Conservation (phyloP, 768 basidiomycete species). For the Rubroboletus pulcherrimus region DNA sequence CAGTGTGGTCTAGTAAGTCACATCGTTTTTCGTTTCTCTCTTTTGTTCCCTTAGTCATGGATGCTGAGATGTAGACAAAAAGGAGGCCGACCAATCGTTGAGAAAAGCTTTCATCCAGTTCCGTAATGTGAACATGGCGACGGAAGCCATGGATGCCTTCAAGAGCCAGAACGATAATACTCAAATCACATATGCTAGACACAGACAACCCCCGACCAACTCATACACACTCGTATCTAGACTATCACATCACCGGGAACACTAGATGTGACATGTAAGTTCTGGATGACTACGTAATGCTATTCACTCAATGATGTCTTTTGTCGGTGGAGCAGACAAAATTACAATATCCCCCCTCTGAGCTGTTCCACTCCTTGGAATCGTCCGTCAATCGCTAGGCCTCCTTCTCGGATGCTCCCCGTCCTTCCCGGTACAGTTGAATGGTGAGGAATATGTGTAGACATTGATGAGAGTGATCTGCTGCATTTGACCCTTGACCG, state of each 20-base stretch:
- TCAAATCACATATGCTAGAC: constrained; percentile 18
- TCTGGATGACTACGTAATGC: neutral
- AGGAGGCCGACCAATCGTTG: constrained; percentile 26
- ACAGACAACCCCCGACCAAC: constrained; percentile 4
- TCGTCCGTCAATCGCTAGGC: too few species aligned
- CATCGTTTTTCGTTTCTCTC: neutral
- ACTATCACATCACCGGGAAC: constrained; percentile 9
- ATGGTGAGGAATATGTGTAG: neutral
- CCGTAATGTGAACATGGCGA: constrained; percentile 39
- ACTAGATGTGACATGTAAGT: neutral
- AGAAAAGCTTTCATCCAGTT: constrained; percentile 55
- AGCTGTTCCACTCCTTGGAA: neutral
- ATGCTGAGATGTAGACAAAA: constrained; percentile 23
- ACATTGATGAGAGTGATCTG: neutral
- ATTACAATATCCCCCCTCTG: neutral
- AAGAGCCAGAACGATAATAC: constrained; percentile 18
- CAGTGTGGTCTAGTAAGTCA: constrained; percentile 31
- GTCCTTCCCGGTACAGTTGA: too few species aligned
- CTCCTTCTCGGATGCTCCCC: neutral
- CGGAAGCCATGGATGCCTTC: constrained; percentile 43
- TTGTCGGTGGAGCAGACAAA: neutral
- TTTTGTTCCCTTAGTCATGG: neutral
- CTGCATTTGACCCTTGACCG: neutral
- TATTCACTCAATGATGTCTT: neutral
- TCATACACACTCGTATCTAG: constrained; percentile 17